Evolutionary conservation across 164 flowering plant genomes (phyloP), one percentile per base, ranked within the genome.

Genomic region (Kingdonia uniflora): DNA sequence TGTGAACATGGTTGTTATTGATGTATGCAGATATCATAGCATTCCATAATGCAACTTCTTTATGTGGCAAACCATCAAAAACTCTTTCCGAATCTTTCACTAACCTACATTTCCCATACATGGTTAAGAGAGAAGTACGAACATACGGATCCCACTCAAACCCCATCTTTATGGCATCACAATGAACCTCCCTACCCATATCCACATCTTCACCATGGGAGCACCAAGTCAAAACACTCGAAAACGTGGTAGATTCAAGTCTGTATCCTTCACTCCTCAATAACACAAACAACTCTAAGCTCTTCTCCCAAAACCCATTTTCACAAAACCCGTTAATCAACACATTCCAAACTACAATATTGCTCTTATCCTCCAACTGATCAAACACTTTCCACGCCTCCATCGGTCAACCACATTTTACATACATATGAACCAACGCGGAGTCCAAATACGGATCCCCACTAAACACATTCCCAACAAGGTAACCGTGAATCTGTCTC

Each of bases 401-500:
- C 47, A 42, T 20, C 11, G 65, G 55, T 42, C 59, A 46, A 38
- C 71, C 43, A 20, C 61, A 72, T 20, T 64, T 68, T 2, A 68
- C 57, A 35, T 85, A 85, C 80, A 77, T 71, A 60, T 64, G 70
- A 47, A 85, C 69, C 49, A 81, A 51, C 2, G 85, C 76, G 46
- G 77, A 74, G 24, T 62, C 73, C 65, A 85, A 61, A 52, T 67
- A 80, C 1, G 78, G 61, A 52, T 81, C 88, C 35, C 42, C 21
- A 49, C 21, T 42, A 42, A 66, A 59, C 53, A 51, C 5, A 46
- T 68, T 69, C 49, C 76, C 72, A 15, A 72, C 43, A 33, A 74
- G 48, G 42, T 73, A 78, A 21, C 69, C 80, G 72, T 85, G 94
- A 61, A 81, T 70, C 54, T 78, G 74, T 54, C 61, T 80, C 50